phyloP scores from a whole-genome alignment of 1,284 basidiomycete species.

The Bondarzewia mesenterica region DNA sequence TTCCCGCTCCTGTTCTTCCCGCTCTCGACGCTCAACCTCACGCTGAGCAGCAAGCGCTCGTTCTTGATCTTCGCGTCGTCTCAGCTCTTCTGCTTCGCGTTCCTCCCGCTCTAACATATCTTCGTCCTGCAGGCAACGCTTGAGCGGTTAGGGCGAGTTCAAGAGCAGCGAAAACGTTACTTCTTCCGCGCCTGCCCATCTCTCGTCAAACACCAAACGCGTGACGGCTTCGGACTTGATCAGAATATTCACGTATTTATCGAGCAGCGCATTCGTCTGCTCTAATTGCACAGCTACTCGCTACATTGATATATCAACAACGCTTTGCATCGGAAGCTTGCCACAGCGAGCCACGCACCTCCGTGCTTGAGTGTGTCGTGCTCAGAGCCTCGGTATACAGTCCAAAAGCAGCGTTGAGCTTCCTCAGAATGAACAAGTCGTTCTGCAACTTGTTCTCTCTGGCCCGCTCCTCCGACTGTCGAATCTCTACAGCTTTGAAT shows the following conservation, averaged over 20 bases:
- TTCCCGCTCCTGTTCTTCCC: constrained; percentile 41
- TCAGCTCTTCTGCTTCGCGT: constrained; percentile 36
- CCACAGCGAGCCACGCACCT: constrained; percentile 34
- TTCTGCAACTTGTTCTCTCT: constrained; percentile 67
- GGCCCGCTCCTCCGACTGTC: no score
- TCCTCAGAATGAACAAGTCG: constrained; percentile 62
- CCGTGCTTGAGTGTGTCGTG: constrained; percentile 53
- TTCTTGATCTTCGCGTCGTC: constrained; percentile 42
- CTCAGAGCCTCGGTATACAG: constrained; percentile 56
- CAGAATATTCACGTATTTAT: constrained; percentile 66
- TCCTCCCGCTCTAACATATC: constrained; percentile 41
- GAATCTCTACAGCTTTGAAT: no score
- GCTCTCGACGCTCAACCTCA: constrained; percentile 40
- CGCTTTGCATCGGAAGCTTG: neutral
- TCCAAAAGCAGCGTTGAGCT: constrained; percentile 61
- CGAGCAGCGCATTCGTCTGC: constrained; percentile 62
- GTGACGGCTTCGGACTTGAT: constrained; percentile 59
- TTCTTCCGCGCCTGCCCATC: constrained; percentile 62
- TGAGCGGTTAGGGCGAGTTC: neutral
- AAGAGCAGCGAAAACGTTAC: constrained; percentile 31
- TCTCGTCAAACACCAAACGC: constrained; percentile 62
- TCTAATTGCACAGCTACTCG: constrained; percentile 54
- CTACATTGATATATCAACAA: constrained; percentile 24
- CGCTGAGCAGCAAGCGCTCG: constrained; percentile 34
- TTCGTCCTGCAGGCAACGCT: constrained; percentile 41